phyloP scores from a whole-genome alignment of 78 protist species.

The Dictyostelium firmibasis region DNA sequence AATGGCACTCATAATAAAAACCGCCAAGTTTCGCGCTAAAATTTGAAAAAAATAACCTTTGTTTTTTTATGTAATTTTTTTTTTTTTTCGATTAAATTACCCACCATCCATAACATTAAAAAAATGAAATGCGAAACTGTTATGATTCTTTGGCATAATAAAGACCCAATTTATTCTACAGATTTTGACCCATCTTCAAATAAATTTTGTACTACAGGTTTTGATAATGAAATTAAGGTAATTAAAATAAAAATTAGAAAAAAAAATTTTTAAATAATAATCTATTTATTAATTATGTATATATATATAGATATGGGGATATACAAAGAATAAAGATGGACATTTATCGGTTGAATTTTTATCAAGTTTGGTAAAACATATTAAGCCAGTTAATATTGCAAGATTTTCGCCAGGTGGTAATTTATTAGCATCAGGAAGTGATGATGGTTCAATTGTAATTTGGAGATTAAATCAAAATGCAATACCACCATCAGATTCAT shows the following conservation, averaged over 20 bases:
- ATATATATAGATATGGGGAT: conserved; percentile 56
- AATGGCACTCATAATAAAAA: no score
- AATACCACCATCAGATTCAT: background rate
- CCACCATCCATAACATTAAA: no score
- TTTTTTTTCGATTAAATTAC: no score
- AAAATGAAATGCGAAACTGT: conserved; percentile 70
- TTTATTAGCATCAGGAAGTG: conserved; percentile 62
- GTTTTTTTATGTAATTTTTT: background rate
- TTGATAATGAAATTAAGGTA: conserved; percentile 73
- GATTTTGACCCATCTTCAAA: conserved; percentile 49
- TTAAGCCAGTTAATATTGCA: conserved; percentile 62
- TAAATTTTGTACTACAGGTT: conserved; percentile 70
- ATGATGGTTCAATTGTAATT: conserved; percentile 62
- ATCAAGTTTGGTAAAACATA: conserved; percentile 35
- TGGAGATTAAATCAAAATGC: conserved; percentile 39
- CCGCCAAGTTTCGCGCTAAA: background rate
- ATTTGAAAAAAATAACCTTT: background rate
- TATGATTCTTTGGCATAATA: conserved; percentile 75
- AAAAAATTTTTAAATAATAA: no score
- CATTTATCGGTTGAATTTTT: conserved; percentile 16
- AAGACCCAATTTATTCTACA: conserved; percentile 65
- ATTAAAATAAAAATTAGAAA: background rate
- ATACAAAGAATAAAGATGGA: conserved; percentile 28
- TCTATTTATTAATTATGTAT: background rate
- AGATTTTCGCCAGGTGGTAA: conserved; percentile 76